Evolutionary conservation across 441 rosid genomes (phyloP).

Genomic region (Eutrema salsugineum): DNA sequence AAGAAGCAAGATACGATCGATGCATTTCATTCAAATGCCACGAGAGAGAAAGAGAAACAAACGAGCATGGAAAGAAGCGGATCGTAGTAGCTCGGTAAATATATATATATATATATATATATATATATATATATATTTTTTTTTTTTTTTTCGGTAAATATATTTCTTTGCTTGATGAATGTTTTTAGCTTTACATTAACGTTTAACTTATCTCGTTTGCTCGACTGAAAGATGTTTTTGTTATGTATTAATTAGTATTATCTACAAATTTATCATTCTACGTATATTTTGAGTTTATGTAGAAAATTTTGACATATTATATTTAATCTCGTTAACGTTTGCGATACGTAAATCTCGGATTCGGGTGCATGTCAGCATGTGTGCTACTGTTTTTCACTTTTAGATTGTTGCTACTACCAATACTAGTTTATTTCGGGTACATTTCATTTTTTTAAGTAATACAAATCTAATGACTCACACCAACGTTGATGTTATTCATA

Average conservation of each 20-base stretch:
- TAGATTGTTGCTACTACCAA: background rate
- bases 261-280: background rate
- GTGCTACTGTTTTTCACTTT: background rate
- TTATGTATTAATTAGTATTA: background rate
- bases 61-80: background rate
- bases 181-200: background rate
- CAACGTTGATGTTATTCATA: too few species aligned
- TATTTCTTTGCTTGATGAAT: background rate
- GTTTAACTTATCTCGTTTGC: constrained; percentile 3
- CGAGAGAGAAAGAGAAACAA: constrained; percentile 5
- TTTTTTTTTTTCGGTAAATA: constrained; percentile 27
- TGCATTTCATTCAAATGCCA: background rate
- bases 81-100: constrained; percentile 18
- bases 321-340: background rate
- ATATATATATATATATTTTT: too few species aligned
- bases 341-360: background rate
- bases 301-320: background rate
- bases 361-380: too few species aligned
- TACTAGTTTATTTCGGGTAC: background rate
- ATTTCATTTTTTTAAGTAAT: background rate
- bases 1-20: background rate
- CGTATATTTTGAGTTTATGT: background rate
- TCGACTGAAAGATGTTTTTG: background rate
- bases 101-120: too few species aligned
- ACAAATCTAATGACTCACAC: background rate